These are phyloP conservation scores for Xenoacremonium recifei DNA, from an alignment of 2,329 filamentous ascomycete genomes.

Conservation along the genomic window DNA sequence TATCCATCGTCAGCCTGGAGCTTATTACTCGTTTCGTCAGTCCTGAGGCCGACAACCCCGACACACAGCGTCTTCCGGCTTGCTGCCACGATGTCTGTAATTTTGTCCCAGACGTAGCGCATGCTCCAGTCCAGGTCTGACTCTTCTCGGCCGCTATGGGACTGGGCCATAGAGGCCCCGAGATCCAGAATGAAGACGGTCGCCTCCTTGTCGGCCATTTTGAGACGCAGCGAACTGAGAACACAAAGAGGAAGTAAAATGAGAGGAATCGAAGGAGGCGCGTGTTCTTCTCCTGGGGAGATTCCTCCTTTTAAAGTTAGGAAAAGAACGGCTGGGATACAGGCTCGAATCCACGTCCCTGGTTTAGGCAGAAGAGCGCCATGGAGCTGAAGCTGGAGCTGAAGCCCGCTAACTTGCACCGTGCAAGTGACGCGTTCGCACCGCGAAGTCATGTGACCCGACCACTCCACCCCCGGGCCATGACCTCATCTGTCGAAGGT, in stretches of 20 bases:
- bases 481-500: slow-evolving; percentile 10
- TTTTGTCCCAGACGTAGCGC: slow-evolving; percentile 92
- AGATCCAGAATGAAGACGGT: slow-evolving; percentile 91
- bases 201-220: slow-evolving; percentile 90
- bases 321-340: slow-evolving; percentile 13
- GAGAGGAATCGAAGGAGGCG: neutral
- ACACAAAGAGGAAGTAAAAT: neutral
- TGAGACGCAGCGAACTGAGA: slow-evolving; percentile 17
- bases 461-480: slow-evolving; percentile 1
- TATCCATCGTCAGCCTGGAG: slow-evolving; percentile 71
- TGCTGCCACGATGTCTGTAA: slow-evolving; percentile 65
- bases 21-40: slow-evolving; percentile 71
- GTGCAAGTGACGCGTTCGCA: slow-evolving; percentile 22
- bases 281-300: neutral
- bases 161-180: slow-evolving; percentile 77
- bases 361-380: slow-evolving; percentile 25
- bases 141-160: slow-evolving; percentile 67
- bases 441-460: slow-evolving; percentile 32
- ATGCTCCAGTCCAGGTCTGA: slow-evolving; percentile 87
- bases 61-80: slow-evolving; percentile 68
- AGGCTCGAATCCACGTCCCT: slow-evolving; percentile 18
- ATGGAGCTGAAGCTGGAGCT: slow-evolving; percentile 15
- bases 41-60: slow-evolving; percentile 80
- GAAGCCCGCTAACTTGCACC: slow-evolving; percentile 2
- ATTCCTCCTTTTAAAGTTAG: slow-evolving; percentile 12